Conservation (phyloP, 208 protist genomes). For the Herpetomonas tarakana region DNA sequence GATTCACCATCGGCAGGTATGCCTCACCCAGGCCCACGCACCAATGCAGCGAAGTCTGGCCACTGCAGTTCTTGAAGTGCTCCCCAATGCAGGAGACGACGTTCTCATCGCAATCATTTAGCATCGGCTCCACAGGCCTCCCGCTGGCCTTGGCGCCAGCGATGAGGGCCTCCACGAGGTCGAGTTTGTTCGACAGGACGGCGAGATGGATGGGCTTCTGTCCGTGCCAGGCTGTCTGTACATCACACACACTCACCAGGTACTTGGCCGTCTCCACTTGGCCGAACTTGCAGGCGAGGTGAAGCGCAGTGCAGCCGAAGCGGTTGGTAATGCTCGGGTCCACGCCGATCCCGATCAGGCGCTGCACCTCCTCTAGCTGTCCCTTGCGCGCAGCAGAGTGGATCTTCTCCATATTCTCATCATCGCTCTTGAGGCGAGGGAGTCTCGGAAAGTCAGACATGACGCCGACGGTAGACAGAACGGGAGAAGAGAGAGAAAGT, state of each 20-base stretch:
- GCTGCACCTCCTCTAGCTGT: slow-evolving; percentile 70
- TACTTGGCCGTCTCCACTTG: slow-evolving; percentile 67
- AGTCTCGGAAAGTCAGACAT: slow-evolving; percentile 74
- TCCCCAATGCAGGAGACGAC: slow-evolving; percentile 49
- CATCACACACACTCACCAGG: slow-evolving; percentile 55
- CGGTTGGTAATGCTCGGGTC: slow-evolving; percentile 73
- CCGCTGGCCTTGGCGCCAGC: slow-evolving; percentile 53
- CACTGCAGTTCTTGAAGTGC: slow-evolving; percentile 50
- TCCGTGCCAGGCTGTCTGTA: slow-evolving; percentile 69
- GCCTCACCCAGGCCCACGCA: slow-evolving; percentile 65
- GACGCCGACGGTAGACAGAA: neutral
- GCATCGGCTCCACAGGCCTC: slow-evolving; percentile 42
- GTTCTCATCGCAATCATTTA: slow-evolving; percentile 83
- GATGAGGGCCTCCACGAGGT: slow-evolving; percentile 62
- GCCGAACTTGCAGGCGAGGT: slow-evolving; percentile 83
- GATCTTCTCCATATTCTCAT: slow-evolving; percentile 90
- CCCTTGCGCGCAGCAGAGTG: slow-evolving; percentile 79
- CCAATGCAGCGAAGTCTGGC: slow-evolving; percentile 80
- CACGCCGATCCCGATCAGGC: slow-evolving; percentile 66
- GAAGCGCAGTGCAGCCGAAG: slow-evolving; percentile 85
- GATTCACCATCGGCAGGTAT: slow-evolving; percentile 68
- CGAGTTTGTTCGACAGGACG: slow-evolving; percentile 62
- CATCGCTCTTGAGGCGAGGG: slow-evolving; percentile 64
- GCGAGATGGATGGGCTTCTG: slow-evolving; percentile 81
- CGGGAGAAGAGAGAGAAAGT: neutral